These are phyloP conservation scores for Nitzschia putrida DNA, from an alignment of 108 stramenopile genomes.

Conservation along the genomic window DNA sequence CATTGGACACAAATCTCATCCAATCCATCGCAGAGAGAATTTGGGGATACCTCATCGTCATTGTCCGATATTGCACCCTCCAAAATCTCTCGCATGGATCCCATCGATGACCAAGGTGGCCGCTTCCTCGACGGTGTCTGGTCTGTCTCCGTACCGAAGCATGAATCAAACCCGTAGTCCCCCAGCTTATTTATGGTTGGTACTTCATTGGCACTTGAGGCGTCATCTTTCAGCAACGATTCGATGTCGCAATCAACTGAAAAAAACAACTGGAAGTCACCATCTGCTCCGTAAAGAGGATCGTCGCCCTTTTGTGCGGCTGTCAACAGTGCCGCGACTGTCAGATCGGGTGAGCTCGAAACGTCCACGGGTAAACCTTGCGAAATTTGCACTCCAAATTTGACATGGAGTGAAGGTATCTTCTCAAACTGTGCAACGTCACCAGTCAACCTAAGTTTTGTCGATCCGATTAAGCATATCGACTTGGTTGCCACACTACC, in stretches of 20 bases:
- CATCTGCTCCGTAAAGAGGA: no score
- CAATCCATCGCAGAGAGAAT: slow-evolving; percentile 34
- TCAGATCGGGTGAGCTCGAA: slow-evolving; percentile 4
- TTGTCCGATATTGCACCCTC: not conserved
- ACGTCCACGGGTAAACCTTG: not conserved
- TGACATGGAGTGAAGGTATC: slow-evolving; percentile 23
- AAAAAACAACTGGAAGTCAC: no score
- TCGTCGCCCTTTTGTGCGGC: no score
- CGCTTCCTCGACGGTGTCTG: not conserved
- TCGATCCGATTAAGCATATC: slow-evolving; percentile 6
- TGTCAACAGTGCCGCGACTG: slow-evolving; percentile 11
- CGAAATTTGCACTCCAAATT: slow-evolving; percentile 14
- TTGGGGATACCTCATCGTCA: not conserved
- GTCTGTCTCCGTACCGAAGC: no score
- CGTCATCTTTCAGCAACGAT: no score
- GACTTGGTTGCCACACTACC: not conserved
- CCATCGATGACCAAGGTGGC: not conserved
- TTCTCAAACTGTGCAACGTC: slow-evolving; percentile 13
- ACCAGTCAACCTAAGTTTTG: slow-evolving; percentile 9
- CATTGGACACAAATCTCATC: slow-evolving; percentile 45
- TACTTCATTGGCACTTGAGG: no score
- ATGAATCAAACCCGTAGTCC: no score
- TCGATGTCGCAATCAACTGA: no score
- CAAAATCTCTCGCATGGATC: no score
- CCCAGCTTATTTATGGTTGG: no score